phyloP scores from a whole-genome alignment of 306 rosid genomes.

The Quercus agrifolia region DNA sequence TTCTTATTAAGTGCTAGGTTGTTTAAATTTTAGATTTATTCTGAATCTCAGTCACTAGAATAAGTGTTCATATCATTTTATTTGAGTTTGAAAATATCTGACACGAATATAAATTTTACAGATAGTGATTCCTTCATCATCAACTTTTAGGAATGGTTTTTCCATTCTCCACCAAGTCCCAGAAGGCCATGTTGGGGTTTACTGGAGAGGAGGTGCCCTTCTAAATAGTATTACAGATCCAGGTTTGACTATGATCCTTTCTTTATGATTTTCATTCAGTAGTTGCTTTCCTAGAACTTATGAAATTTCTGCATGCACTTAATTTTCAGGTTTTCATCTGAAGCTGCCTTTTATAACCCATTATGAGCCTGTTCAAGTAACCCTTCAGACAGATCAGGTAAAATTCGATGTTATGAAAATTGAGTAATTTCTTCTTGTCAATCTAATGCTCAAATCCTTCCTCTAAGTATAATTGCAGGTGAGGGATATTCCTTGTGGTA shows the following conservation, averaged over 20 bases:
- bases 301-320: conserved; percentile 3
- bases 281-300: not conserved
- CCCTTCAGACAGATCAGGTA: conserved; percentile 88
- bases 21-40: not conserved
- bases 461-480: conserved; percentile 47
- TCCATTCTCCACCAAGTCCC: conserved; percentile 93
- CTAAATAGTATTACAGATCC: conserved; percentile 69
- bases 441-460: not conserved
- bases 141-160: conserved; percentile 36
- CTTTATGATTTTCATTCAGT: conserved; percentile 1
- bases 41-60: not conserved
- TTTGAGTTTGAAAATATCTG: not conserved
- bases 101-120: conserved; percentile 24
- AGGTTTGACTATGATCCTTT: conserved; percentile 33
- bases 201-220: conserved; percentile 99
- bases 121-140: conserved; percentile 54
- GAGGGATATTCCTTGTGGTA: conserved; percentile 91
- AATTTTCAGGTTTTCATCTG: conserved; percentile 70
- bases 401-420: not conserved
- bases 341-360: conserved; percentile 83
- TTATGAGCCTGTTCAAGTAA: conserved; percentile 87
- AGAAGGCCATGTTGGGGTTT: conserved; percentile 95
- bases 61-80: not conserved
- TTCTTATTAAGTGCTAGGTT: not conserved
- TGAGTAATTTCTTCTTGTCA: conserved; percentile 4